These are phyloP conservation scores for Phialophora chinensis DNA, from an alignment of 2,329 filamentous ascomycete genomes.

Conservation along the genomic window DNA sequence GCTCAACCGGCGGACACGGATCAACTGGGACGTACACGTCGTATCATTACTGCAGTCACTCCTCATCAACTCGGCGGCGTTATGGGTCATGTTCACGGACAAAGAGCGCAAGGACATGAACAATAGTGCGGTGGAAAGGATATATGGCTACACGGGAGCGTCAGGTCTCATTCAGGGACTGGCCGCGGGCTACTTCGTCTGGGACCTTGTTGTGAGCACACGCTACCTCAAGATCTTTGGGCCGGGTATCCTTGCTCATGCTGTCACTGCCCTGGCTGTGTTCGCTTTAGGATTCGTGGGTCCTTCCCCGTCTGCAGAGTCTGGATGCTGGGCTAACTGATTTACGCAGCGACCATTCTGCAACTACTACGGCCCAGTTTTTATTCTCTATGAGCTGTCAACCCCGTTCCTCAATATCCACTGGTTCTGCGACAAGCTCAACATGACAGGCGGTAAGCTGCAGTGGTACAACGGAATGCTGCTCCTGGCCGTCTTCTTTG, in stretches of 20 bases:
- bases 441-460: slow-evolving; percentile 65
- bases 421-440: slow-evolving; percentile 73
- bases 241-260: slow-evolving; percentile 66
- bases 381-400: slow-evolving; percentile 72
- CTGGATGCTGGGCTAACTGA: slow-evolving; percentile 11
- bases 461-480: slow-evolving; percentile 69
- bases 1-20: slow-evolving; percentile 61
- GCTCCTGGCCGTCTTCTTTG: slow-evolving; percentile 65
- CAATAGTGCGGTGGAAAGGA: slow-evolving; percentile 52
- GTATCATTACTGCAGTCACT: slow-evolving; percentile 66
- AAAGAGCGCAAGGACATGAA: slow-evolving; percentile 61
- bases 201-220: slow-evolving; percentile 65
- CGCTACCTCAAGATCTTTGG: slow-evolving; percentile 65
- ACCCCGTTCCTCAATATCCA: slow-evolving; percentile 71
- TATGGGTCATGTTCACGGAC: slow-evolving; percentile 65
- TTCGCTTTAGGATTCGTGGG: slow-evolving; percentile 69
- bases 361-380: slow-evolving; percentile 68
- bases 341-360: slow-evolving; percentile 64
- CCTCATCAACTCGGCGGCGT: slow-evolving; percentile 60
- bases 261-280: slow-evolving; percentile 64
- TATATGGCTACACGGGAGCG: slow-evolving; percentile 67
- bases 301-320: not conserved
- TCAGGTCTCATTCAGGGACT: slow-evolving; percentile 65
- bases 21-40: slow-evolving; percentile 72
- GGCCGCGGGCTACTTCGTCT: slow-evolving; percentile 68